Evolutionary conservation across 305 asterid species (phyloP).

Genomic region (Solanum hybrid): DNA sequence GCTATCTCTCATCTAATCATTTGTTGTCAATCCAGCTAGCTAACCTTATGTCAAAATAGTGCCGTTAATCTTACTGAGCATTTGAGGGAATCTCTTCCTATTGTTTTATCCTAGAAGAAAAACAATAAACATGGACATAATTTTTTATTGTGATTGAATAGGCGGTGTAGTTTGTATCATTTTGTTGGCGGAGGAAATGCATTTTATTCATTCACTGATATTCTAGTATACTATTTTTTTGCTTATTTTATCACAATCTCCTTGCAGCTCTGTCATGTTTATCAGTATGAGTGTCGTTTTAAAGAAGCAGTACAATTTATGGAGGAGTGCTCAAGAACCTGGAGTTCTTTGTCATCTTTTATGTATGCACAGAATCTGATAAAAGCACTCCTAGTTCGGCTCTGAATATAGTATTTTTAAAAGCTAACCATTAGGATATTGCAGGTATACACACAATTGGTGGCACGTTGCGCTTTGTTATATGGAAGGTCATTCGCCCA

Average conservation of each 20-base stretch:
- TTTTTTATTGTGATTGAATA: background rate
- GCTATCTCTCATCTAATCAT: background rate
- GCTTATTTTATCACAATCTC: constrained; percentile 10
- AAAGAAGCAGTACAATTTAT: constrained; percentile 88
- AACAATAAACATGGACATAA: background rate
- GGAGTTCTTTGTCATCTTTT: constrained; percentile 77
- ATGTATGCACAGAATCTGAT: constrained; percentile 38
- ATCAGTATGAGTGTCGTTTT: constrained; percentile 78
- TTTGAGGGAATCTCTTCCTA: background rate
- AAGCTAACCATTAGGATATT: background rate
- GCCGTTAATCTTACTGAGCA: background rate
- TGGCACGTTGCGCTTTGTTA: constrained; percentile 96
- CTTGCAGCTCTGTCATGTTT: constrained; percentile 90
- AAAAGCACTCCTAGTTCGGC: background rate
- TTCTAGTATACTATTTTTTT: background rate
- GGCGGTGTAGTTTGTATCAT: background rate
- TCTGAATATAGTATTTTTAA: background rate
- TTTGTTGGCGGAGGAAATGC: background rate
- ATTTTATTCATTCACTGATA: background rate
- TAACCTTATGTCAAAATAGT: background rate
- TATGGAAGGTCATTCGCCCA: constrained; percentile 74
- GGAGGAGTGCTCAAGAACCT: constrained; percentile 66
- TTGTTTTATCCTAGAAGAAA: background rate
- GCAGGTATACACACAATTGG: constrained; percentile 96
- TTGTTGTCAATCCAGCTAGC: background rate